Percentiles rank a stretch among this genome's conserved stretches.
Conservation (phyloP, 2,329 filamentous ascomycete genomes). For the Chaetomium olivaceum region DNA sequence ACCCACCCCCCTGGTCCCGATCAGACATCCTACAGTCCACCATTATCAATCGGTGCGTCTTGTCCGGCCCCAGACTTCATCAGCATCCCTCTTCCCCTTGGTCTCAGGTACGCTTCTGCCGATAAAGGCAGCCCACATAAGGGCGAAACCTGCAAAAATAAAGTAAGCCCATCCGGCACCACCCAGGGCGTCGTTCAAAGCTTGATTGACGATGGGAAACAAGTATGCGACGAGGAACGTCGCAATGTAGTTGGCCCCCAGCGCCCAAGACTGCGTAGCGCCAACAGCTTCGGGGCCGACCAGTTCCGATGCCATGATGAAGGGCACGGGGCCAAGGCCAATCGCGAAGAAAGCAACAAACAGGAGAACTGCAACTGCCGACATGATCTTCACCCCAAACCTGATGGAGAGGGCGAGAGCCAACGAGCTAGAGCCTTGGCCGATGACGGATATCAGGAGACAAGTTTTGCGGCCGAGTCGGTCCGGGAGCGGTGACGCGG, state of each 20-base stretch:
- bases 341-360: conserved; percentile 91
- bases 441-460: conserved; percentile 76
- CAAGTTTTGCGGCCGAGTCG: conserved; percentile 84
- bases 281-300: conserved; percentile 89
- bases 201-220: conserved; percentile 82
- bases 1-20: neutral
- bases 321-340: conserved; percentile 89
- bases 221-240: conserved; percentile 94
- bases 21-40: neutral
- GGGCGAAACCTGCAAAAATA: conserved; percentile 78
- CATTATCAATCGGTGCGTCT: conserved; percentile 51
- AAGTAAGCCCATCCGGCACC: conserved; percentile 85
- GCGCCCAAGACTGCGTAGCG: conserved; percentile 83
- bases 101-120: conserved; percentile 79
- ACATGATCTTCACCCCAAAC: conserved; percentile 69
- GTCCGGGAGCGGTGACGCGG: conserved; percentile 82
- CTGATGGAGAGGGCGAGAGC: conserved; percentile 79
- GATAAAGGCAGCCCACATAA: conserved; percentile 70
- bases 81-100: conserved; percentile 75
- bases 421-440: conserved; percentile 79
- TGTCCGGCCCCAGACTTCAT: conserved; percentile 86
- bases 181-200: conserved; percentile 62
- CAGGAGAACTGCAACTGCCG: conserved; percentile 75
- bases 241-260: conserved; percentile 84
- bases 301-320: conserved; percentile 88